Conservation (phyloP, 306 rosid genomes). For the Corylus avellana region DNA sequence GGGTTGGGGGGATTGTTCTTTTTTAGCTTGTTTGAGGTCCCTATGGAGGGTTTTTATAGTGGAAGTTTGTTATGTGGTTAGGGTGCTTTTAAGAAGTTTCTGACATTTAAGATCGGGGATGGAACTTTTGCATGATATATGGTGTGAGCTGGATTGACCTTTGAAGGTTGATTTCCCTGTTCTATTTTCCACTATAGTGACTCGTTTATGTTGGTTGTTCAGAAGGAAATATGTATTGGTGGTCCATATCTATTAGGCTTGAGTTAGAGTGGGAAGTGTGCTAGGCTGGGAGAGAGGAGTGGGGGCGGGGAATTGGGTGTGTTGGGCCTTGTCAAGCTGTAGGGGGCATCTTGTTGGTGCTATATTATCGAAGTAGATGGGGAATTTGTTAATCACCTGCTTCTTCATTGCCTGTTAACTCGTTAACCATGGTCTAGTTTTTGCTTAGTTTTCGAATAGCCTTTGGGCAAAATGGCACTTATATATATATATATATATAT, state of each 20-base stretch:
- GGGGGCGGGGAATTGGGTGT: background rate
- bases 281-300: background rate
- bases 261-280: background rate
- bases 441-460: background rate
- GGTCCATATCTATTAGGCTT: background rate
- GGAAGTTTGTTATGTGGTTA: background rate
- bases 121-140: background rate
- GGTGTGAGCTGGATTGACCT: background rate
- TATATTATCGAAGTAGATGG: no score
- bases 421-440: background rate
- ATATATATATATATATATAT: no score
- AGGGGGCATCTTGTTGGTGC: no score
- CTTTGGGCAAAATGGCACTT: background rate
- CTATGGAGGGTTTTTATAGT: background rate
- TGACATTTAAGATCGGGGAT: background rate
- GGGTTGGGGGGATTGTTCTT: no score
- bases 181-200: background rate
- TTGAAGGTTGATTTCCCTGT: background rate
- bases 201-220: background rate
- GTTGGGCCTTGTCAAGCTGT: background rate
- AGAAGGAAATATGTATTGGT: background rate
- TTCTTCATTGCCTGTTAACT: no score
- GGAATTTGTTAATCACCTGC: no score
- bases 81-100: background rate
- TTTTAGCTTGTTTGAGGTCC: background rate